A percentile compares a stretch with the other conserved stretches of the same genome.
Evolutionary conservation across 2,329 filamentous ascomycete genomes (phyloP).

Genomic region (Didymella exigua): DNA sequence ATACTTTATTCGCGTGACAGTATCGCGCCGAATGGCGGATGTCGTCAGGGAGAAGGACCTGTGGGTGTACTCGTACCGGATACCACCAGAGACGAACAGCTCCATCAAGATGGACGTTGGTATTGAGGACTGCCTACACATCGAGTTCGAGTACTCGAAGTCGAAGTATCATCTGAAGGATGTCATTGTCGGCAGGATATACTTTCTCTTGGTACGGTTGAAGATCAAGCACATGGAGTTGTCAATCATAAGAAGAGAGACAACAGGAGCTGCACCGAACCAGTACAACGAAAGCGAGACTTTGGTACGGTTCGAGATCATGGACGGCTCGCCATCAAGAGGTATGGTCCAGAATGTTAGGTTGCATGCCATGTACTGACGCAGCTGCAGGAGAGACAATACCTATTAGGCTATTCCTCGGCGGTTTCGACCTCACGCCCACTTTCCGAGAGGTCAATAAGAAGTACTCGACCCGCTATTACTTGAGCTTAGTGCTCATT

Average conservation of each 20-base stretch:
- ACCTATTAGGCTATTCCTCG: slow-evolving; percentile 93
- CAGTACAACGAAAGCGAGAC: slow-evolving; percentile 99
- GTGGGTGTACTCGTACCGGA: slow-evolving; percentile 98
- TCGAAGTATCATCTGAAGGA: slow-evolving; percentile 99
- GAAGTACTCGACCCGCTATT: slow-evolving; percentile 98
- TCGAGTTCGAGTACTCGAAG: slow-evolving; percentile 99
- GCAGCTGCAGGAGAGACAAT: slow-evolving; percentile 74
- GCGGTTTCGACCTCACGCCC: slow-evolving; percentile 94
- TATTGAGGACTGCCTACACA: slow-evolving; percentile 98
- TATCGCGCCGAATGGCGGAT: slow-evolving; percentile 95
- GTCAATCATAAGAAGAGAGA: slow-evolving; percentile 95
- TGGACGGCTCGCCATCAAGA: slow-evolving; percentile 98
- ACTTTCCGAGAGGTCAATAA: slow-evolving; percentile 99
- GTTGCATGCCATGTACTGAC: slow-evolving; percentile 25
- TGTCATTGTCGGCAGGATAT: slow-evolving; percentile 97
- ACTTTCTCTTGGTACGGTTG: slow-evolving; percentile 92
- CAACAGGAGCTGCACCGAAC: slow-evolving; percentile 93
- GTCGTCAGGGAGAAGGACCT: slow-evolving; percentile 99
- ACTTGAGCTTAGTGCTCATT: slow-evolving; percentile 92
- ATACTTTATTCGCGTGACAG: slow-evolving; percentile 97
- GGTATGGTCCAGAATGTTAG: slow-evolving; percentile 58
- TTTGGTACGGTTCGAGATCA: slow-evolving; percentile 97
- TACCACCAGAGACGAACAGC: slow-evolving; percentile 96
- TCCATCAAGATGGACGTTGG: slow-evolving; percentile 99
- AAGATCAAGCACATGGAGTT: slow-evolving; percentile 99